Evolutionary conservation across 225 moss, liverwort and hornwort species (phyloP).

Genomic region (Polytrichum commune): DNA sequence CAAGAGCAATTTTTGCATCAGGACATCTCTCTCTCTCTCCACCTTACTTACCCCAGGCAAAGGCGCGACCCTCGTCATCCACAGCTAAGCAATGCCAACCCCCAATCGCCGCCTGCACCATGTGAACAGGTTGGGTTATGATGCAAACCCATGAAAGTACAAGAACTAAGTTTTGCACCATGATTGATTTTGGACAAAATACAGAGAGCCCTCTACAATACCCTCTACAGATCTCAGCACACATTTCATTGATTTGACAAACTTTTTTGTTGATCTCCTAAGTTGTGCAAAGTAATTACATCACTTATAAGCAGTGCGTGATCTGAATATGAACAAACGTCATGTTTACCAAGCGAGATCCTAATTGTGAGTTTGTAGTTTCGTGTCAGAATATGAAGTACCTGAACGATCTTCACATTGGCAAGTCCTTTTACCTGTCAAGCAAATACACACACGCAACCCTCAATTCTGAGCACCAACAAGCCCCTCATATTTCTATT

Average conservation of each 20-base stretch:
- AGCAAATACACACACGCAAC: neutral
- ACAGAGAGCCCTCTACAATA: too few relatives aligned
- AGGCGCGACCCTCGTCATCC: slow-evolving; percentile 51
- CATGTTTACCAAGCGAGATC: neutral
- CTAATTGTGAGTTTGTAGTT: neutral
- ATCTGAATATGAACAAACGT: neutral
- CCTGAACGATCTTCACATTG: slow-evolving; percentile 53
- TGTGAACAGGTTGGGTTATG: slow-evolving; percentile 3
- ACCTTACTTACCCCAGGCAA: slow-evolving; percentile 58
- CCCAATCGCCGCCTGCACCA: slow-evolving; percentile 55
- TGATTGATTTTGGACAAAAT: too few relatives aligned
- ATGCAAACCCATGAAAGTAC: neutral
- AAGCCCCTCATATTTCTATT: too few relatives aligned
- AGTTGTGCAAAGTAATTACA: too few relatives aligned
- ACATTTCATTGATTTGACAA: too few relatives aligned
- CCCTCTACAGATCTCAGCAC: too few relatives aligned
- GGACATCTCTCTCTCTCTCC: too few relatives aligned
- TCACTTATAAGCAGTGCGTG: neutral
- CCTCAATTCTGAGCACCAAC: too few relatives aligned
- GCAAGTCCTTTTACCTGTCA: slow-evolving; percentile 45
- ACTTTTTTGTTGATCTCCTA: too few relatives aligned
- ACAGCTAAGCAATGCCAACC: slow-evolving; percentile 73
- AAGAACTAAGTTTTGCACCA: too few relatives aligned
- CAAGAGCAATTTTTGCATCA: too few relatives aligned
- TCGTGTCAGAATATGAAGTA: slow-evolving; percentile 7